Base-by-base conservation (phyloP, 345 rosid species). In the Populus euphratica region DNA sequence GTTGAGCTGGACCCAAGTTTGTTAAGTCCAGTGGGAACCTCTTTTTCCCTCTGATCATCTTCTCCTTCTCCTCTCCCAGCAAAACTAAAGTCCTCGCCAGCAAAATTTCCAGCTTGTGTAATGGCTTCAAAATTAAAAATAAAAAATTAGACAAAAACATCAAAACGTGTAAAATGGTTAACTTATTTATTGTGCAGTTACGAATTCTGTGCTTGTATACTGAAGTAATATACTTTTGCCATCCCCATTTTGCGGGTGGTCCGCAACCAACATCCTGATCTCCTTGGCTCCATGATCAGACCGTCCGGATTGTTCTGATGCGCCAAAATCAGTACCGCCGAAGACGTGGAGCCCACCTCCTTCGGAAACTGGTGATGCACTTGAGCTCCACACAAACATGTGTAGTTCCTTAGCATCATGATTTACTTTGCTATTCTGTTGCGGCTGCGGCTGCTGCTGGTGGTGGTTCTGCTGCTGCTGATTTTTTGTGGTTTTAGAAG, bases 201-300 rank as follows among this genome's bases (percentile, higher is more conserved):
- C 33, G 35, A 35, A 25, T 54, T 43, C 47, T 23, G 29, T 35
- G 31, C 18, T 11, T 6, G 14, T n/a, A 13, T 50, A 29, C n/a
- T 47, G 43, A 29, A 47, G 69, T 66, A 21, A 29, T 20, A 5
- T 86, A 90, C 99, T 85, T 91, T 91, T 95, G 77, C 5, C 80
- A 76, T 93, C 97, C 38, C 91, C 93, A 77, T 86, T 95, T 56
- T 86, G 90, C n/a, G 89, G 88, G 27, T 89, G 90, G 64, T 95
- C 99, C 6, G 93, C 61, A 33, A 95, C 96, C 73, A 95, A 72
- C 99, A 92, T 90, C 83, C 96, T 87, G 73, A 95, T 95, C 86
- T 95, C 99, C 81, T 92, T 93, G 10, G 94, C 96, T 7, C 96
- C 91, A 75, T 91, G 99, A 61, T 93, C 97, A 14, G 98, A 85